These are phyloP conservation scores for Serendipita sp. DNA, from an alignment of 768 basidiomycete species.

Conservation along the genomic window DNA sequence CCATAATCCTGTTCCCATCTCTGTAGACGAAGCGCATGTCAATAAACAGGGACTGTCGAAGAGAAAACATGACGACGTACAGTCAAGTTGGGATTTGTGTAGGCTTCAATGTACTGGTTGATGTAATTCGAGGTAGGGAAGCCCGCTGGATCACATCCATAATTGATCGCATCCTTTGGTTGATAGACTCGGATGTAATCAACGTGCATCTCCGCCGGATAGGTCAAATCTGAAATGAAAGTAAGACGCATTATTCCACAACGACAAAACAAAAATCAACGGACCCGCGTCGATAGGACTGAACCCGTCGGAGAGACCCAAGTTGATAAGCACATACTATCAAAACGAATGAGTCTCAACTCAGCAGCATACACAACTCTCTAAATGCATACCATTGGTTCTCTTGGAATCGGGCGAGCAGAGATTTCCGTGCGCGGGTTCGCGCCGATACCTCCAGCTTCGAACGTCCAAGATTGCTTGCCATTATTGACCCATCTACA, in stretches of 20 bases:
- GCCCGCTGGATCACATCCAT: conserved; percentile 68
- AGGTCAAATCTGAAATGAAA: conserved; percentile 47
- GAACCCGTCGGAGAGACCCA: conserved; percentile 51
- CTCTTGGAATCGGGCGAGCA: conserved; percentile 55
- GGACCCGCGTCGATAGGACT: conserved; percentile 6
- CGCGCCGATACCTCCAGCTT: conserved; percentile 42
- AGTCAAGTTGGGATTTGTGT: conserved; percentile 54
- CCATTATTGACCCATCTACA: conserved; percentile 61
- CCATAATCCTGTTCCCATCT: conserved; percentile 52
- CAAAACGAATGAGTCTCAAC: background rate
- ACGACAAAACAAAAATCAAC: conserved; percentile 33
- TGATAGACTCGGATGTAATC: conserved; percentile 92
- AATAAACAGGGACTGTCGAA: background rate
- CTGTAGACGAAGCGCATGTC: conserved; percentile 6
- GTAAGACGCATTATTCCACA: conserved; percentile 22
- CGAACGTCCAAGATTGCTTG: conserved; percentile 53
- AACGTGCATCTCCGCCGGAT: conserved; percentile 59
- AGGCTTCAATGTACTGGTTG: conserved; percentile 46
- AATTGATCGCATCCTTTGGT: conserved; percentile 44
- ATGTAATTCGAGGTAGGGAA: conserved; percentile 79
- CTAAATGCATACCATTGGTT: conserved; percentile 50
- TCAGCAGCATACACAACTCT: background rate
- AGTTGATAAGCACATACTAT: conserved; percentile 36
- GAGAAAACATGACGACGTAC: background rate
- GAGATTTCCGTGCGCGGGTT: conserved; percentile 47